Evolutionary conservation across 129 eudicot species (phyloP).

Genomic region (Lactuca sativa): DNA sequence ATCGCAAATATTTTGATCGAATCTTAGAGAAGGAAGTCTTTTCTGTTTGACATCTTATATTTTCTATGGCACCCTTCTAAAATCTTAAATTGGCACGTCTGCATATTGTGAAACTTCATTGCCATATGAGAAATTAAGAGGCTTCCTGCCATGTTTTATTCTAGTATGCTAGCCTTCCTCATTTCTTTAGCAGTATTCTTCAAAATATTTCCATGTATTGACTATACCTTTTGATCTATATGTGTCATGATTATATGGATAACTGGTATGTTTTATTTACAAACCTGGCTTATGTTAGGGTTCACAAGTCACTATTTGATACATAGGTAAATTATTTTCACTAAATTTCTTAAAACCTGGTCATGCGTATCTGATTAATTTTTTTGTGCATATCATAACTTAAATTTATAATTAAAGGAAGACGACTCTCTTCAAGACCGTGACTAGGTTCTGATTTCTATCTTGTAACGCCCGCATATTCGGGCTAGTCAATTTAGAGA

Average conservation of each 20-base stretch:
- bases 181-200: not conserved
- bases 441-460: slow-evolving; percentile 66
- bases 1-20: too few relatives aligned
- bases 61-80: not conserved
- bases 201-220: not conserved
- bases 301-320: slow-evolving; percentile 81
- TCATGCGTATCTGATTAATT: not conserved
- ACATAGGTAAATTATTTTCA: slow-evolving; percentile 59
- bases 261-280: slow-evolving; percentile 67
- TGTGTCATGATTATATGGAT: slow-evolving; percentile 2
- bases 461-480: too few relatives aligned
- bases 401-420: slow-evolving; percentile 57
- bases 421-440: slow-evolving; percentile 92
- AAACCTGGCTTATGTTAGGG: slow-evolving; percentile 93
- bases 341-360: not conserved
- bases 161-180: slow-evolving; percentile 56
- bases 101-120: slow-evolving; percentile 93
- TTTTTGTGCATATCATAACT: slow-evolving; percentile 16
- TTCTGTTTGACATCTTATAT: not conserved
- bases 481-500: too few relatives aligned
- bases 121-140: slow-evolving; percentile 83
- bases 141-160: slow-evolving; percentile 77
- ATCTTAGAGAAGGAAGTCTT: not conserved
- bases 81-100: slow-evolving; percentile 53
- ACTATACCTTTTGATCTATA: not conserved